Evolutionary conservation across 1,139 yeast genomes (phyloP).

Genomic region (Debaryomyces robertsiae): DNA sequence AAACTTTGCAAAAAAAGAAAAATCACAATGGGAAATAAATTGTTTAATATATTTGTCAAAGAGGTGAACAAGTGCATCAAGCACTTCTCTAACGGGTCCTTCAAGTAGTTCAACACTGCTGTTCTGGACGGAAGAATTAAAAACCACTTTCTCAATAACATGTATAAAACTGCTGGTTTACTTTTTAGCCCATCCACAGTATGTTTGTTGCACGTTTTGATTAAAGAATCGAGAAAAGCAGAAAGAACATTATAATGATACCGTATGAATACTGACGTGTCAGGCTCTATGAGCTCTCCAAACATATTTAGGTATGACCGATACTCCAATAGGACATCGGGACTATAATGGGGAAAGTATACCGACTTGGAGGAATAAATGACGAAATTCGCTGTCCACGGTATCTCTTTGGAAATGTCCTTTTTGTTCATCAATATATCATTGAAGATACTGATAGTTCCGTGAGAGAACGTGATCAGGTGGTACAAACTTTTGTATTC

Average conservation of each 20-base stretch:
- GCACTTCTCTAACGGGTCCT: conserved; percentile 22
- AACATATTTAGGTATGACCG: conserved; percentile 17
- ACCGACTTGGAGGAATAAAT: conserved; percentile 25
- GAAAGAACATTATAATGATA: conserved; percentile 20
- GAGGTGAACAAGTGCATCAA: conserved; percentile 23
- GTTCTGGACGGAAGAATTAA: conserved; percentile 27
- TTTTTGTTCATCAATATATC: conserved; percentile 18
- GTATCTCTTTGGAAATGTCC: conserved; percentile 17
- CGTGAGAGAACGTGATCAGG: conserved; percentile 28
- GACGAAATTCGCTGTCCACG: conserved; percentile 22
- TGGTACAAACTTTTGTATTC: conserved; percentile 24
- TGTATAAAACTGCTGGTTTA: conserved; percentile 17
- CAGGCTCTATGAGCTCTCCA: conserved; percentile 5
- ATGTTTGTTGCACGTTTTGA: conserved; percentile 10
- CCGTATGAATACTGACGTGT: conserved; percentile 8
- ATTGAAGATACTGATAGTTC: conserved; percentile 26
- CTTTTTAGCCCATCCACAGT: not conserved
- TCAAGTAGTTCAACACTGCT: conserved; percentile 16
- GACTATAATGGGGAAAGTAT: conserved; percentile 27
- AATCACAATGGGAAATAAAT: conserved; percentile 28
- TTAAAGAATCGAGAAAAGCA: conserved; percentile 10
- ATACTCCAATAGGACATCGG: conserved; percentile 24
- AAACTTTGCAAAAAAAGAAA: conserved; percentile 29
- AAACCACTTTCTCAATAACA: conserved; percentile 29
- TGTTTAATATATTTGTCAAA: conserved; percentile 24